Evolutionary conservation across 352 stramenopile species (phyloP).

Genomic region (Globisporangium acanthophoron): DNA sequence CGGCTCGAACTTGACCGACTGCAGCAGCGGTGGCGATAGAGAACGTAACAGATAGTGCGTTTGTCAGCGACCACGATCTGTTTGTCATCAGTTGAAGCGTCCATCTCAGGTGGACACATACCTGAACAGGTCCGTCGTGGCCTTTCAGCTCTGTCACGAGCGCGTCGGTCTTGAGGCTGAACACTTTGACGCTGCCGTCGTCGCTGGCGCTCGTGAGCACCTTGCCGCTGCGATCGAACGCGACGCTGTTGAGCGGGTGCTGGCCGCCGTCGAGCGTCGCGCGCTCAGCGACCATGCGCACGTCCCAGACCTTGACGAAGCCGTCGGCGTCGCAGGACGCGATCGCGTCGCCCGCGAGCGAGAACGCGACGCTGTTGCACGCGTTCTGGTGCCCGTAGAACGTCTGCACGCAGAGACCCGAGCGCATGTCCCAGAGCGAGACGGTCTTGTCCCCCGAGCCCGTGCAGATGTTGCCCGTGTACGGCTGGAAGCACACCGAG

Average conservation of each 20-base stretch:
- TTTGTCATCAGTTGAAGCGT: conserved; percentile 4
- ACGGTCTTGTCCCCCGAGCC: conserved; percentile 94
- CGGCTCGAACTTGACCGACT: conserved; percentile 89
- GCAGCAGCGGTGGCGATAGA: conserved; percentile 7
- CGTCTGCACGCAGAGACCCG: conserved; percentile 88
- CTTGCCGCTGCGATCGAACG: conserved; percentile 87
- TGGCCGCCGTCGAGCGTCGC: conserved; percentile 80
- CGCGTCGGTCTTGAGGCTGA: conserved; percentile 72
- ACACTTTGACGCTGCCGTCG: conserved; percentile 88
- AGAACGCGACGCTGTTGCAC: conserved; percentile 88
- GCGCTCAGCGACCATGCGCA: conserved; percentile 92
- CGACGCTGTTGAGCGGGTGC: conserved; percentile 88
- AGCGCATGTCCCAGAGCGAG: conserved; percentile 93
- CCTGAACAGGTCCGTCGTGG: conserved; percentile 93
- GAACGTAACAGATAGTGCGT: conserved; percentile 2
- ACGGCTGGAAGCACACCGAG: conserved; percentile 91
- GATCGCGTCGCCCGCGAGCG: conserved; percentile 84
- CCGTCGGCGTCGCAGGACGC: conserved; percentile 92
- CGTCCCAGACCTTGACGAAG: conserved; percentile 94
- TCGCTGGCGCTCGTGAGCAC: conserved; percentile 84
- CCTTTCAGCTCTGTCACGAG: conserved; percentile 76
- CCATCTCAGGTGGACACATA: conserved; percentile 12
- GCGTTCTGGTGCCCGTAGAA: conserved; percentile 95
- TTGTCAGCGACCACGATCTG: conserved; percentile 2
- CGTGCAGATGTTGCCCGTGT: conserved; percentile 90